Conservation (phyloP, 1,284 basidiomycete species). For the Rhodotorula sp. region DNA sequence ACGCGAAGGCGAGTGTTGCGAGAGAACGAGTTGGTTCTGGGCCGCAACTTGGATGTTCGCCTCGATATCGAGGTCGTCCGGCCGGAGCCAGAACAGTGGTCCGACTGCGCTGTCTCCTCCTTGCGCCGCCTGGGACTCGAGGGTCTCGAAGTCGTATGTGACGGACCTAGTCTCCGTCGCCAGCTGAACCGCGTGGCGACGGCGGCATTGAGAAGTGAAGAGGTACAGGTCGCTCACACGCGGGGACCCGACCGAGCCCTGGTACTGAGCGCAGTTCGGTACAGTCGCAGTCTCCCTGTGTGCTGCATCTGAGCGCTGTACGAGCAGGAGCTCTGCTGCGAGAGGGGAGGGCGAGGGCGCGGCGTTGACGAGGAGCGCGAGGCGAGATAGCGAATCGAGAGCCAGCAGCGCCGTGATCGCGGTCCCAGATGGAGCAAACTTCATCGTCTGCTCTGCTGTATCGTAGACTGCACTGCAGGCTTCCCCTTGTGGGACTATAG, state of each 20-base stretch:
- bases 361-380: neutral
- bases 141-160: neutral
- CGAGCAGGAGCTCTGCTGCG: neutral
- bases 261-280: constrained; percentile 1
- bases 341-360: neutral
- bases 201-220: neutral
- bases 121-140: too few species aligned
- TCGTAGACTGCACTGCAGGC: too few species aligned
- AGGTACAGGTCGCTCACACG: constrained; percentile 8
- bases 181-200: too few species aligned
- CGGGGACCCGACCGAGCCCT: constrained; percentile 7
- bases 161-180: too few species aligned
- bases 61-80: neutral
- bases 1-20: neutral
- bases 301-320: neutral
- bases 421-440: too few species aligned
- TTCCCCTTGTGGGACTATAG: too few species aligned
- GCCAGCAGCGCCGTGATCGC: neutral
- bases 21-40: neutral
- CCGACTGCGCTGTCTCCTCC: neutral
- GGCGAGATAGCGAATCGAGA: neutral
- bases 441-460: too few species aligned
- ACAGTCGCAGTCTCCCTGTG: too few species aligned
- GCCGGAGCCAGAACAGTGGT: constrained; percentile 20
- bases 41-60: too few species aligned